Evolutionary conservation across 2,329 filamentous ascomycete species (phyloP).

Genomic region (Penicillium sp.): DNA sequence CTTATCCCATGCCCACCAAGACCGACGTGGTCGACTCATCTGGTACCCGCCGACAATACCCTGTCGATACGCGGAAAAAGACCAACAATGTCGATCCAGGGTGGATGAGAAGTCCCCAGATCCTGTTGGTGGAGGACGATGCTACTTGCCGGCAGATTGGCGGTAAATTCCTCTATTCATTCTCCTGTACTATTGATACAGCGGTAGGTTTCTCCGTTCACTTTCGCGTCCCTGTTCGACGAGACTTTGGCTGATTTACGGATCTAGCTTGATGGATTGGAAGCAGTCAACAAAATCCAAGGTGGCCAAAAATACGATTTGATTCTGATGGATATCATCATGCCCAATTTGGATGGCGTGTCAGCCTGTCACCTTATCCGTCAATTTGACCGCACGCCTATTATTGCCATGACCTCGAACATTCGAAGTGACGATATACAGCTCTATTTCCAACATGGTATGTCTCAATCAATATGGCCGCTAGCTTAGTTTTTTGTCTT

Average conservation of each 20-base stretch:
- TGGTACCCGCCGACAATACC: conserved; percentile 44
- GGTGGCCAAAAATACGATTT: conserved; percentile 59
- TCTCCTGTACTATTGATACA: conserved; percentile 58
- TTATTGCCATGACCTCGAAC: conserved; percentile 98
- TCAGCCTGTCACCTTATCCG: conserved; percentile 91
- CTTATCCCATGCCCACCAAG: conserved; percentile 71
- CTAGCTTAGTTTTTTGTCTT: background rate
- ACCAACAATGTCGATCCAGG: conserved; percentile 57
- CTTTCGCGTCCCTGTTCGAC: conserved; percentile 4
- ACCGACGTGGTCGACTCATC: conserved; percentile 46
- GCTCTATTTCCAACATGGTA: conserved; percentile 95
- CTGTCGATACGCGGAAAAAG: conserved; percentile 53
- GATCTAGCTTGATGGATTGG: conserved; percentile 83
- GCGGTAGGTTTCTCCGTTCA: conserved; percentile 49
- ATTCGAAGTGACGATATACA: conserved; percentile 94
- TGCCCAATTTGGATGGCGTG: conserved; percentile 92
- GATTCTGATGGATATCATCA: conserved; percentile 91
- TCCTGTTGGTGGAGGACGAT: conserved; percentile 83
- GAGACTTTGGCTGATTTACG: conserved; percentile 2
- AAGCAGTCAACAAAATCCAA: conserved; percentile 83
- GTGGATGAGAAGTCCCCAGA: conserved; percentile 64
- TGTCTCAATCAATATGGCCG: conserved; percentile 31
- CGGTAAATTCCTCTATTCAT: conserved; percentile 61
- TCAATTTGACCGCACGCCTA: conserved; percentile 75
- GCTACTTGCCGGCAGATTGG: conserved; percentile 61